These are phyloP conservation scores for Cadophora malorum DNA, from an alignment of 2,329 filamentous ascomycete species.

Conservation along the genomic window DNA sequence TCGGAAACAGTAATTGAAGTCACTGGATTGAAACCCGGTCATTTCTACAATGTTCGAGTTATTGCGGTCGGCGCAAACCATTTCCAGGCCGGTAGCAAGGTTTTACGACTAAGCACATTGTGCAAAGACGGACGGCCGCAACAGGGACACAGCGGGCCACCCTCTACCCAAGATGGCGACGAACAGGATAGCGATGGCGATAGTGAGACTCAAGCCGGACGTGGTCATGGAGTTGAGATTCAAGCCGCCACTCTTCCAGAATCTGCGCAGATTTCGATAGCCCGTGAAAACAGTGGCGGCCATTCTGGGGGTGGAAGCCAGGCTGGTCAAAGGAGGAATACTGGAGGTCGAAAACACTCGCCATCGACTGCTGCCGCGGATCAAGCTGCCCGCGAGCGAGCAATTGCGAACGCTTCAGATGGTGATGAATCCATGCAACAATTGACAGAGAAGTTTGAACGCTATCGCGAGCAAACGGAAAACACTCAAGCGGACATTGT, in stretches of 20 bases:
- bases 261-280: slow-evolving; percentile 60
- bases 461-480: slow-evolving; percentile 82
- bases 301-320: slow-evolving; percentile 55
- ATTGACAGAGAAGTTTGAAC: slow-evolving; percentile 81
- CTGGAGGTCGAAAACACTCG: slow-evolving; percentile 77
- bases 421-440: slow-evolving; percentile 69
- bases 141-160: slow-evolving; percentile 61
- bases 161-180: slow-evolving; percentile 61
- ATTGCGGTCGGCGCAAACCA: slow-evolving; percentile 90
- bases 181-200: slow-evolving; percentile 56
- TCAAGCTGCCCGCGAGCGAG: slow-evolving; percentile 30
- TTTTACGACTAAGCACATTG: slow-evolving; percentile 84
- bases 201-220: slow-evolving; percentile 51
- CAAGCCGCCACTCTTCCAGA: slow-evolving; percentile 69
- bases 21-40: slow-evolving; percentile 82
- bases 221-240: slow-evolving; percentile 59
- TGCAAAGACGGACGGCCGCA: slow-evolving; percentile 67
- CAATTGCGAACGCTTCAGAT: slow-evolving; percentile 59
- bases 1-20: slow-evolving; percentile 90
- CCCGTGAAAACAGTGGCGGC: slow-evolving; percentile 69
- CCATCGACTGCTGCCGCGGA: slow-evolving; percentile 62
- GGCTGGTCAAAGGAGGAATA: slow-evolving; percentile 64
- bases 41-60: slow-evolving; percentile 92
- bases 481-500: slow-evolving; percentile 73
- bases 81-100: slow-evolving; percentile 87